Base-by-base conservation (phyloP, 345 rosid genomes). In the Erysimum cheiranthoides region DNA sequence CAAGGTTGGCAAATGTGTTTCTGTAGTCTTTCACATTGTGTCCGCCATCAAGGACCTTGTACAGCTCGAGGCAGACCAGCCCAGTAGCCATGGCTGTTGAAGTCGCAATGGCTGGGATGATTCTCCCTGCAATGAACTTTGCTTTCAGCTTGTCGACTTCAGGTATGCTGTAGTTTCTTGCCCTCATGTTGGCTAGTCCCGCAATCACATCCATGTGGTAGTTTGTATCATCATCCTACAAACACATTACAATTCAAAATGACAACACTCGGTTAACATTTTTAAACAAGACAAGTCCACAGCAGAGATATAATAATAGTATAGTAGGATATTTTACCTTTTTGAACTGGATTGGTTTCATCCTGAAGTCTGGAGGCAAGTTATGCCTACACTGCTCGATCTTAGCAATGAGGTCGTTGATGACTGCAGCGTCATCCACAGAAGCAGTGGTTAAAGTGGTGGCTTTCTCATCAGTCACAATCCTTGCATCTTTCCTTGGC, bases 21-120 rank as follows among this genome's bases (percentile, higher is more conserved):
- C 89, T 76, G 75, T 87, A 89, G 70, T 84, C 88, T 72, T 89
- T 92, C 77, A 87, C 73, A 67, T 82, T 80, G 82, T 86, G 95
- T 25, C 84, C 88, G 30, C 85, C 89, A 42, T 81, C 85, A 28
- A 89, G 86, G 60, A 71, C 92, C 78, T 87, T 89, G 70, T 89
- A 89, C 2, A 89, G 85, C 86, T 89, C 95, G 53, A 89, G 80
- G 73, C 92, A 89, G 75, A 89, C 95, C 10, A 86, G 82, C 34
- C 95, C 92, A 1, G 95, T 93, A 8, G 98, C 98, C 97, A 93
- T 86, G 16, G 97, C 96, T 10, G 97, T 93, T 61, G 97, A 84
- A 21, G 98, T 89, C 36, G 92, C 95, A 63, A 89, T 87, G 53
- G 92, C 95, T 38, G 95, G 95, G 56, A 89, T 87, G 57, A 87